Percentiles rank a stretch among this genome's conserved stretches.
Conservation (phyloP, 306 rosid genomes). For the Begonia masoniana region DNA sequence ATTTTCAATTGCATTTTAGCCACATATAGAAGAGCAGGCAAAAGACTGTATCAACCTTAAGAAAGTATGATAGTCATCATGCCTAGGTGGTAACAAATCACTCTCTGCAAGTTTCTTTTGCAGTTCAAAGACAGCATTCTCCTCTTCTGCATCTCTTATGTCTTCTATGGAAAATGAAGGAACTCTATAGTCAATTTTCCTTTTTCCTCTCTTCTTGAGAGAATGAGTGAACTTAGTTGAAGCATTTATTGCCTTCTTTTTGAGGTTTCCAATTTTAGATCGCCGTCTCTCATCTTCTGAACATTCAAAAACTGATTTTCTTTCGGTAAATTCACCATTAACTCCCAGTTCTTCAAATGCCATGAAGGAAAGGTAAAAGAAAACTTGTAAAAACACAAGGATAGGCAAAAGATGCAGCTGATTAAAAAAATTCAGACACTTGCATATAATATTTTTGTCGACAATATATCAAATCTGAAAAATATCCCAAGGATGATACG, state of each 20-base stretch:
- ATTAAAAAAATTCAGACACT: too few relatives aligned
- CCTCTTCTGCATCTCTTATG: constrained; percentile 88
- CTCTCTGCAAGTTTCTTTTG: constrained; percentile 40
- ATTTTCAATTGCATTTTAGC: too few relatives aligned
- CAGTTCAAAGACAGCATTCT: constrained; percentile 56
- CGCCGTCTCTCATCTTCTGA: constrained; percentile 85
- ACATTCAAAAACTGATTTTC: constrained; percentile 16
- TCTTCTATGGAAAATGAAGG: constrained; percentile 60
- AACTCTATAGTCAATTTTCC: constrained; percentile 58
- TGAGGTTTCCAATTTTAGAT: constrained; percentile 54
- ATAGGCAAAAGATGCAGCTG: too few relatives aligned
- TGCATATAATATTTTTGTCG: too few relatives aligned
- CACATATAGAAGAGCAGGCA: too few relatives aligned
- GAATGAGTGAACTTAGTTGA: constrained; percentile 41
- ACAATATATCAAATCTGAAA: too few relatives aligned
- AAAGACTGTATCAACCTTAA: constrained; percentile 40
- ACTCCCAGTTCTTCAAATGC: too few relatives aligned
- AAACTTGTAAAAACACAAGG: too few relatives aligned
- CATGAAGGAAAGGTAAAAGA: too few relatives aligned
- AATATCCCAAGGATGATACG: too few relatives aligned
- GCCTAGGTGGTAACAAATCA: constrained; percentile 62
- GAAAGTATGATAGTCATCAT: constrained; percentile 87
- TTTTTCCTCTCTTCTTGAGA: constrained; percentile 56
- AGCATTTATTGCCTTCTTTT: constrained; percentile 56
- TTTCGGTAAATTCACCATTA: too few relatives aligned